Conservation (phyloP, 169 alveolate species). For the Perkinsus olseni region DNA sequence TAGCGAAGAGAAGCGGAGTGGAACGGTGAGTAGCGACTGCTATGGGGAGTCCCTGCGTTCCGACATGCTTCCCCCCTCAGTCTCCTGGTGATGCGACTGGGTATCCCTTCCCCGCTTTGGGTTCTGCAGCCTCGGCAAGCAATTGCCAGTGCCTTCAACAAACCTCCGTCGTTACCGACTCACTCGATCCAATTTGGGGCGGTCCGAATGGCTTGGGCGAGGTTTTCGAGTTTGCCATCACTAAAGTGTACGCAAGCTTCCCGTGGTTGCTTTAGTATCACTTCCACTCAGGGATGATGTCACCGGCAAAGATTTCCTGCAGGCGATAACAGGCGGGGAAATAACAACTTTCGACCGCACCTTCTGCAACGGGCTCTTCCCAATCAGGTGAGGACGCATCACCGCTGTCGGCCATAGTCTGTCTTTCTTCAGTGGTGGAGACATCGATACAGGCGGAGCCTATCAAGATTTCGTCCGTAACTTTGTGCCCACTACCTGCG, state of each 20-base stretch:
- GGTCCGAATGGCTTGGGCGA: background rate
- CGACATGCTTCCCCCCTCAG: background rate
- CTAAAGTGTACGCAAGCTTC: background rate
- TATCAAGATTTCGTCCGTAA: background rate
- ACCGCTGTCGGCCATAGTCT: background rate
- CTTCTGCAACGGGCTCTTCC: background rate
- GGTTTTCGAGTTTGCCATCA: background rate
- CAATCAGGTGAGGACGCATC: background rate
- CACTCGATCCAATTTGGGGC: background rate
- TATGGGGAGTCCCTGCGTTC: background rate
- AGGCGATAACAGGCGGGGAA: background rate
- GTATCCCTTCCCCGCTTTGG: background rate
- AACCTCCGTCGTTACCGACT: background rate
- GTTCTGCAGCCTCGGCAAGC: background rate
- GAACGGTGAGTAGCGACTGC: background rate
- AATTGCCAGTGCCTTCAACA: background rate
- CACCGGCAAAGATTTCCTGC: background rate
- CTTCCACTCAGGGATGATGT: background rate
- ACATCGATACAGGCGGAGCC: background rate
- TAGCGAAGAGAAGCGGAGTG: background rate
- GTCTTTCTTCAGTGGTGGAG: background rate
- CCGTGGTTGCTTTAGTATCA: background rate
- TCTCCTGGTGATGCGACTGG: background rate
- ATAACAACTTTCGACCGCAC: background rate
- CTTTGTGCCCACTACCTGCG: background rate